Evolutionary conservation across 2,329 filamentous ascomycete species (phyloP).

Genomic region (Furcasterigmium furcatum): DNA sequence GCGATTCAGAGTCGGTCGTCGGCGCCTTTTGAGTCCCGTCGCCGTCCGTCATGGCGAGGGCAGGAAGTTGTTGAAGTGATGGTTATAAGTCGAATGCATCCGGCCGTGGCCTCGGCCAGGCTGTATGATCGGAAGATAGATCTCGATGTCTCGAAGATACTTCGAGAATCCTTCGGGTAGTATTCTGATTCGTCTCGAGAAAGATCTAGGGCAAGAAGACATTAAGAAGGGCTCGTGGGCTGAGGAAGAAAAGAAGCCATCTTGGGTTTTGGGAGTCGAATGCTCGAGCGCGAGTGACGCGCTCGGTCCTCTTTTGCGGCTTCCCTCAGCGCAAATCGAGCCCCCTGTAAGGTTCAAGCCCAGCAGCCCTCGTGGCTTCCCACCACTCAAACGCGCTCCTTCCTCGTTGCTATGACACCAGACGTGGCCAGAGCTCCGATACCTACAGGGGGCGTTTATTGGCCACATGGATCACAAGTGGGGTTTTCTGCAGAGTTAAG

Average conservation of each 20-base stretch:
- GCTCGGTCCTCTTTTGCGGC: slow-evolving; percentile 6
- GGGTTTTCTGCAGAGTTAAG: too few relatives aligned
- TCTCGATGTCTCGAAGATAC: too few relatives aligned
- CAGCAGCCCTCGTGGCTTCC: not conserved
- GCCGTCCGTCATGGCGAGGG: not conserved
- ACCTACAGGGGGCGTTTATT: too few relatives aligned
- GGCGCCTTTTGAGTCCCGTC: not conserved
- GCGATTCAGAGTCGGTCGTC: not conserved
- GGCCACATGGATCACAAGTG: too few relatives aligned
- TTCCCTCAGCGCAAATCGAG: not conserved
- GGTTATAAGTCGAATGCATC: slow-evolving; percentile 8
- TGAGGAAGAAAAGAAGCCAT: not conserved
- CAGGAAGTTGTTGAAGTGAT: not conserved
- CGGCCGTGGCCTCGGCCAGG: slow-evolving; percentile 6
- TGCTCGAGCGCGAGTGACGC: slow-evolving; percentile 1
- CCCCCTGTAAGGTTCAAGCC: not conserved
- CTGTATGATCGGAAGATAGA: not conserved
- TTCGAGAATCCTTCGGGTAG: too few relatives aligned
- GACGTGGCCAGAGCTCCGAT: not conserved
- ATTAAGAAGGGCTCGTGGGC: not conserved
- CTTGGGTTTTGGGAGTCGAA: not conserved
- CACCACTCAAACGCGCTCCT: not conserved
- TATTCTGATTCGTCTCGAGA: slow-evolving; percentile 5
- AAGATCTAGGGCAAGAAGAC: not conserved
- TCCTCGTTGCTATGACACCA: slow-evolving; percentile 4